These are phyloP conservation scores for Kuraishia capsulata DNA, from an alignment of 805 yeast species.

Conservation along the genomic window DNA sequence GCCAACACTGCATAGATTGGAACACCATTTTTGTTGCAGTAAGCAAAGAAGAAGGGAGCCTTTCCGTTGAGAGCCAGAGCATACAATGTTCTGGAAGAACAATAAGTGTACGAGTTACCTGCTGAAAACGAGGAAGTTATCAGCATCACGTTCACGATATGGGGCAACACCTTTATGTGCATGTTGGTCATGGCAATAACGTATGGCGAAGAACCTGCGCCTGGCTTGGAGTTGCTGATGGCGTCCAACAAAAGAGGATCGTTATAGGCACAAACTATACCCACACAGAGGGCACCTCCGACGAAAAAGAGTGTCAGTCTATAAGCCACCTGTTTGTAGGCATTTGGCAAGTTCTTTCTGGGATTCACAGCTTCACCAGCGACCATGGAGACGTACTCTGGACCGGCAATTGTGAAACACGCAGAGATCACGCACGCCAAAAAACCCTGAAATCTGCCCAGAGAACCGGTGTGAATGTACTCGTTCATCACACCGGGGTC, in stretches of 20 bases:
- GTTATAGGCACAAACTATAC: conserved; percentile 27
- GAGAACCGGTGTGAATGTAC: conserved; percentile 23
- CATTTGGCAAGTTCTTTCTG: conserved; percentile 27
- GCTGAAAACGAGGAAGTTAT: conserved; percentile 70
- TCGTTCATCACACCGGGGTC: conserved; percentile 32
- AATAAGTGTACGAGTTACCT: conserved; percentile 69
- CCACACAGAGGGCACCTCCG: conserved; percentile 32
- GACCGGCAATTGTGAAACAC: conserved; percentile 30
- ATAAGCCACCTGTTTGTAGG: conserved; percentile 32
- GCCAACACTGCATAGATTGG: conserved; percentile 51
- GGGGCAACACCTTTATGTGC: conserved; percentile 56
- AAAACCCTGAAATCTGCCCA: conserved; percentile 33
- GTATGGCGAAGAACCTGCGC: conserved; percentile 71
- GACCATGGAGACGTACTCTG: conserved; percentile 34
- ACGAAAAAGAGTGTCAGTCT: conserved; percentile 34
- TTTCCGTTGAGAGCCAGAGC: conserved; percentile 61
- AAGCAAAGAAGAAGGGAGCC: conserved; percentile 58
- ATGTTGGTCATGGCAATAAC: conserved; percentile 67
- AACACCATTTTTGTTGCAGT: conserved; percentile 58
- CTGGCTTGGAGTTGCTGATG: conserved; percentile 47
- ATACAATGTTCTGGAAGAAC: conserved; percentile 54
- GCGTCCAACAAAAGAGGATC: conserved; percentile 30
- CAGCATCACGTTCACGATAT: conserved; percentile 66
- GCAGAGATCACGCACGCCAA: conserved; percentile 28
- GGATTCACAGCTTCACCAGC: conserved; percentile 35